Evolutionary conservation across 2,329 filamentous ascomycete genomes (phyloP), one percentile per base, ranked within the genome.

Genomic region (Sordariomycetes sp.): DNA sequence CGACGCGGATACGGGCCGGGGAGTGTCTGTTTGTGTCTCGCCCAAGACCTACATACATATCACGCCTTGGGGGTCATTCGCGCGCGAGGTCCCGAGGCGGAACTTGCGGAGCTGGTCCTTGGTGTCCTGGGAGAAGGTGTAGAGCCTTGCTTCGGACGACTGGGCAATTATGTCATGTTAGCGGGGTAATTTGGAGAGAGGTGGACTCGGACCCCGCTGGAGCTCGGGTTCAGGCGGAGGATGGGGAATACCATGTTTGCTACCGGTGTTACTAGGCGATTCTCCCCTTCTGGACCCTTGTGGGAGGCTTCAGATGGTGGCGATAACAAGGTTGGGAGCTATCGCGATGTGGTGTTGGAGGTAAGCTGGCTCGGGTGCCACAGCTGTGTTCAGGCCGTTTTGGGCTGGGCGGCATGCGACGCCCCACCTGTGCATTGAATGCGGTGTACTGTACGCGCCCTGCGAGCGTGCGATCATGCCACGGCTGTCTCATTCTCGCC

Each of bases 101-200:
- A 99, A 99, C 74, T 97, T 97, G 72, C 90, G 88, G 64, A 99
- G 83, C 68, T 92, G 87, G 64, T 91, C 86, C 74, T 88, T 94
- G 53, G 90, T 96, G 74, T 94, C 90, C 63, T 85, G 82, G 35
- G 91, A 95, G 82, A 97, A 96, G 60, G 89, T 90, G 76, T 96
- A 97, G 62, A 97, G 81, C 65, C 91, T 82, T 61, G 90, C 86
- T 78, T 97, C 92, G 69, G 92, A 95, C 66, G 85, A 73, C 76
- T 79, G 37, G 24, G 40, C 22, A 28, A 57, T 57, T 37, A 57
- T 50, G 55, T 50, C 55, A 57, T 50, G 32, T 57, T 43, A 57
- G 55, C 55, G 48, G 55, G 55, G 55, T 52, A 57, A 51, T 40
- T 40, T 54, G 18, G 10, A n/a, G 46, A 11, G 46, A 24, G 46